phyloP scores from a whole-genome alignment of 2,329 filamentous ascomycete species.

The Stenocarpella maydis region DNA sequence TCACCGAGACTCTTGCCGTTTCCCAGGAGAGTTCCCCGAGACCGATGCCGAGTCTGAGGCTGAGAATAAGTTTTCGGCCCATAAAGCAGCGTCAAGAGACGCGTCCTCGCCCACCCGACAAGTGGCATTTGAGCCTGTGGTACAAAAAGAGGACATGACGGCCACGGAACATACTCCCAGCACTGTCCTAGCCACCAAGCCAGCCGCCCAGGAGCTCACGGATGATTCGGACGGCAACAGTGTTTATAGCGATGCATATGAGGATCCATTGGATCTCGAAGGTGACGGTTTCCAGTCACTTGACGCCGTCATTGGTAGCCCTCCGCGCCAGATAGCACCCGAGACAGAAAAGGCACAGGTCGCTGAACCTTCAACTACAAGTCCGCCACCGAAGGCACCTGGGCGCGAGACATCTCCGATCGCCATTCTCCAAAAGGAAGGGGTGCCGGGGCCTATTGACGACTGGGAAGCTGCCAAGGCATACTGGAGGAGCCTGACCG shows the following conservation, averaged over 20 bases:
- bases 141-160: slow-evolving; percentile 36
- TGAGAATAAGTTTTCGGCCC: neutral
- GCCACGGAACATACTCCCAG: slow-evolving; percentile 36
- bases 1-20: slow-evolving; percentile 47
- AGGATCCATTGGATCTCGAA: slow-evolving; percentile 73
- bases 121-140: slow-evolving; percentile 38
- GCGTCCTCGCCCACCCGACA: slow-evolving; percentile 27
- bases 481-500: slow-evolving; percentile 74
- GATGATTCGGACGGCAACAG: slow-evolving; percentile 57
- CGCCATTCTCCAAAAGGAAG: neutral
- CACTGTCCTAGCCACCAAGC: slow-evolving; percentile 39
- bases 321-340: slow-evolving; percentile 46
- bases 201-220: slow-evolving; percentile 47
- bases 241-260: slow-evolving; percentile 80
- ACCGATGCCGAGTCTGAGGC: slow-evolving; percentile 43
- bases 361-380: neutral
- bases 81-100: slow-evolving; percentile 1
- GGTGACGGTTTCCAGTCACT: slow-evolving; percentile 75
- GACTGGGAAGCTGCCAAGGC: slow-evolving; percentile 75
- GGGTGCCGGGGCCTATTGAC: slow-evolving; percentile 39
- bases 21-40: slow-evolving; percentile 68
- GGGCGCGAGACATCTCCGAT: neutral
- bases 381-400: neutral
- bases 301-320: slow-evolving; percentile 74
- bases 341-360: slow-evolving; percentile 10